Evolutionary conservation across 225 moss, liverwort and hornwort species (phyloP).

Genomic region (Takakia lepidozioides): DNA sequence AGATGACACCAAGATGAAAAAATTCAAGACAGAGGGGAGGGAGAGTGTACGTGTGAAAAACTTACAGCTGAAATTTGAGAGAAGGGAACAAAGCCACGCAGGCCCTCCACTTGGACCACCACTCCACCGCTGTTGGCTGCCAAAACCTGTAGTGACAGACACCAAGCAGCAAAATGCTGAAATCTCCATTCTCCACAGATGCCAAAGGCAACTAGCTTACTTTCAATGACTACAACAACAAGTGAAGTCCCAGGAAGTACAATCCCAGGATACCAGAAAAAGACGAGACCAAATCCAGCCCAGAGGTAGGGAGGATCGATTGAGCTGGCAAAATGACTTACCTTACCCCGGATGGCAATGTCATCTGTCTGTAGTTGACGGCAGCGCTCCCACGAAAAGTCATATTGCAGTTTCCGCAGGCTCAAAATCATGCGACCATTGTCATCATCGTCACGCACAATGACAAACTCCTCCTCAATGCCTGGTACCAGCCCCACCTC

Average conservation of each 20-base stretch:
- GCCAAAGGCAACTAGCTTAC: no score
- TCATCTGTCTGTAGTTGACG: constrained; percentile 49
- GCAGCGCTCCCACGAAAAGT: constrained; percentile 54
- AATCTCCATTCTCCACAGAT: no score
- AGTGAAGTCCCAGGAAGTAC: no score
- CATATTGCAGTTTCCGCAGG: constrained; percentile 47
- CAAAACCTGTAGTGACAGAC: constrained; percentile 12
- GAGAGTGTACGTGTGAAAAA: neutral
- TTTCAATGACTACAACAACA: no score
- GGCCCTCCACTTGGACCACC: constrained; percentile 45
- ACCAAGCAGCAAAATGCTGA: neutral
- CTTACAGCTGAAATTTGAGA: constrained; percentile 34
- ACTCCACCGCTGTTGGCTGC: constrained; percentile 45
- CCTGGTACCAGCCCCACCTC: constrained; percentile 40
- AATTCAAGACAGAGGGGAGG: no score
- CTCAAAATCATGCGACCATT: constrained; percentile 47
- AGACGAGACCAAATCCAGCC: neutral
- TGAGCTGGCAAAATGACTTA: constrained; percentile 3
- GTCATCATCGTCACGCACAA: constrained; percentile 45
- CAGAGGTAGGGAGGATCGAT: neutral
- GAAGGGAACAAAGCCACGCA: constrained; percentile 50
- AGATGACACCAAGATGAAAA: no score
- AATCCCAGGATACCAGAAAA: no score
- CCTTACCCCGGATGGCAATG: constrained; percentile 38
- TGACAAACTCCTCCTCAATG: constrained; percentile 41